Conservation (phyloP, 2,329 filamentous ascomycete genomes). For the Tolypocladium guangdongense region DNA sequence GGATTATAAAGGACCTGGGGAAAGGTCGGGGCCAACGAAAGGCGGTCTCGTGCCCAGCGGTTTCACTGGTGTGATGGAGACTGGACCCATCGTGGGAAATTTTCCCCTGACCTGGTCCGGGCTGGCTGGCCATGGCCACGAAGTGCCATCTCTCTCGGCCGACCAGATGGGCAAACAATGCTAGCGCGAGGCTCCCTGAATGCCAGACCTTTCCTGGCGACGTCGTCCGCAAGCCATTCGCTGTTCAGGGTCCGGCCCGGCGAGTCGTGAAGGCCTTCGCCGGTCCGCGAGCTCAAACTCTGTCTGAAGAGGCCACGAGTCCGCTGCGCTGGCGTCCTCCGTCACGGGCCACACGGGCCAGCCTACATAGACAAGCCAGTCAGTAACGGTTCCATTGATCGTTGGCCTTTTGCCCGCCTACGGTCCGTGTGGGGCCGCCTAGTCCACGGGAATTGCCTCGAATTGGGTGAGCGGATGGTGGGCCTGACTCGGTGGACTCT, state of each 20-base stretch:
- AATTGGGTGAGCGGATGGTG: background rate
- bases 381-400: background rate
- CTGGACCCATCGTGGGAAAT: slow-evolving; percentile 7
- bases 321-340: background rate
- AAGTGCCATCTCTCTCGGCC: background rate
- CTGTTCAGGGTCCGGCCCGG: background rate
- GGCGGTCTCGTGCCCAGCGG: slow-evolving; percentile 2
- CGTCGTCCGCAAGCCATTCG: background rate
- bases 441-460: background rate
- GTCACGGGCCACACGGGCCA: background rate
- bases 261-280: background rate
- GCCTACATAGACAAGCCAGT: background rate
- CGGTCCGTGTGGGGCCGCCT: background rate
- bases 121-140: background rate
- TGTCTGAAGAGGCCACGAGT: background rate
- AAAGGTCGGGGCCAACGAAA: slow-evolving; percentile 1
- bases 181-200: slow-evolving; percentile 4
- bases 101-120: slow-evolving; percentile 7
- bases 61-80: slow-evolving; percentile 7
- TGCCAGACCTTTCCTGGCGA: background rate
- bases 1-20: background rate
- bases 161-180: background rate
- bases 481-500: slow-evolving; percentile 1
- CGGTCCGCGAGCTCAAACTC: background rate
- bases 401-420: background rate